Percentiles rank a stretch among this genome's conserved stretches.
Conservation (phyloP, 805 yeast species). For the Suhomyces prunicola region DNA sequence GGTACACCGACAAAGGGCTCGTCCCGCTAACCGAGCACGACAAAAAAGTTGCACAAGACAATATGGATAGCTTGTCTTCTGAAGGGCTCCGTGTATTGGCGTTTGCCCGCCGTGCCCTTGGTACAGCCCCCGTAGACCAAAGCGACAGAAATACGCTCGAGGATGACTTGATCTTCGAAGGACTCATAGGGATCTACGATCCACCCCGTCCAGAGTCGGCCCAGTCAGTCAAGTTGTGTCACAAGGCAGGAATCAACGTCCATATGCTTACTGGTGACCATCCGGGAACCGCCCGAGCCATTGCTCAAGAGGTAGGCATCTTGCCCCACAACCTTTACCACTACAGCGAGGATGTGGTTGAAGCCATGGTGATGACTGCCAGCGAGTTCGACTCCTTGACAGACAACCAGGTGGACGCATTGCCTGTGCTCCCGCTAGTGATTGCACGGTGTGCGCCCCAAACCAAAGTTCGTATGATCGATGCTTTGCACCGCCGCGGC, state of each 20-base stretch:
- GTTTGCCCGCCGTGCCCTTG: slow-evolving; percentile 23
- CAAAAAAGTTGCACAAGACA: slow-evolving; percentile 17
- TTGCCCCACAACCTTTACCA: slow-evolving; percentile 41
- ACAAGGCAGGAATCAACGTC: slow-evolving; percentile 33
- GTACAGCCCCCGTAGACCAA: slow-evolving; percentile 10
- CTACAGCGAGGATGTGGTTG: slow-evolving; percentile 31
- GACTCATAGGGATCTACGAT: slow-evolving; percentile 34
- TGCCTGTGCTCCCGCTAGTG: slow-evolving; percentile 68
- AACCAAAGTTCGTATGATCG: slow-evolving; percentile 78
- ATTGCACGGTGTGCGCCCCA: slow-evolving; percentile 83
- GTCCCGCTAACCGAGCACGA: slow-evolving; percentile 19
- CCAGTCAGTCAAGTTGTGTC: slow-evolving; percentile 26
- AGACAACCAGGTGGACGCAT: slow-evolving; percentile 57
- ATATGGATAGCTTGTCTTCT: slow-evolving; percentile 25
- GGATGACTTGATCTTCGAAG: slow-evolving; percentile 21
- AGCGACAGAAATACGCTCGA: slow-evolving; percentile 21
- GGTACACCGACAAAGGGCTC: slow-evolving; percentile 14
- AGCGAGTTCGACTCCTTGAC: slow-evolving; percentile 60
- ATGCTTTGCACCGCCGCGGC: slow-evolving; percentile 51
- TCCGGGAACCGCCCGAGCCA: slow-evolving; percentile 34
- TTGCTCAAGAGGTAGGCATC: slow-evolving; percentile 36
- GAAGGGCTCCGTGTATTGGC: slow-evolving; percentile 34
- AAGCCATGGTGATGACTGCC: slow-evolving; percentile 71
- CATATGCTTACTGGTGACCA: slow-evolving; percentile 37
- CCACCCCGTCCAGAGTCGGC: slow-evolving; percentile 35